phyloP scores from a whole-genome alignment of 2,329 filamentous ascomycete genomes.

The Exophiala viscosa region DNA sequence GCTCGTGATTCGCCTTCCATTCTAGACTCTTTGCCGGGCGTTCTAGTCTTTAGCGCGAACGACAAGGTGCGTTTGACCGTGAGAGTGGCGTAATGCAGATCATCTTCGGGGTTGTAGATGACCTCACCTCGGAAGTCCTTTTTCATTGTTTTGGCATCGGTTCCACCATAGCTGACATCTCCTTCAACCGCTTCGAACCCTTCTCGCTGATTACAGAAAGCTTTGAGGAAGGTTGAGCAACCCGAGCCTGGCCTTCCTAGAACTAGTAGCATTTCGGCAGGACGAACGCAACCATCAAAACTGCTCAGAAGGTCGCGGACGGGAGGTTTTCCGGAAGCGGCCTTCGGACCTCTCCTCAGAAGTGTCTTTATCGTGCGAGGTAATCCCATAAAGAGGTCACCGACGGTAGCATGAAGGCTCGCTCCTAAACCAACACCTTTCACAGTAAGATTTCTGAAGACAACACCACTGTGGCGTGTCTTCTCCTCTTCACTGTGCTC shows the following conservation, averaged over 20 bases:
- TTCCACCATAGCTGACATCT: constrained; percentile 54
- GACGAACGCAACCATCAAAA: constrained; percentile 65
- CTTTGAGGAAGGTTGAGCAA: constrained; percentile 68
- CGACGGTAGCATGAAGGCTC: constrained; percentile 54
- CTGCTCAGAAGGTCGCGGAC: constrained; percentile 63
- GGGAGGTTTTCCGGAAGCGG: constrained; percentile 42
- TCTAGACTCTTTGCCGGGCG: constrained; percentile 59
- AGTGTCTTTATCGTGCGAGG: constrained; percentile 47
- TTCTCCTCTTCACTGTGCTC: constrained; percentile 66
- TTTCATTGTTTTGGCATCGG: constrained; percentile 48
- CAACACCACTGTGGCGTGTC: constrained; percentile 64
- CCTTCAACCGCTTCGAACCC: constrained; percentile 59
- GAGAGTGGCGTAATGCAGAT: constrained; percentile 73
- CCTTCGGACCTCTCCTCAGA: constrained; percentile 34
- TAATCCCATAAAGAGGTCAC: constrained; percentile 53
- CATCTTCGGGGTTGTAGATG: constrained; percentile 74
- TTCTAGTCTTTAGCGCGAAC: constrained; percentile 67
- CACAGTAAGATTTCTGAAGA: constrained; percentile 68
- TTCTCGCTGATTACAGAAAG: constrained; percentile 61
- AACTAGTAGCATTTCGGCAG: constrained; percentile 69
- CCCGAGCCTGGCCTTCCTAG: constrained; percentile 66
- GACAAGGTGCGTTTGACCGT: constrained; percentile 70
- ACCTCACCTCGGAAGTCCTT: constrained; percentile 48
- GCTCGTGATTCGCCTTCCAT: constrained; percentile 59
- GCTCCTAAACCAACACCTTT: constrained; percentile 67